Percentiles rank a stretch among this genome's conserved stretches.
Conservation (phyloP, 495 filamentous ascomycete species). For the Penicillium antarcticum region DNA sequence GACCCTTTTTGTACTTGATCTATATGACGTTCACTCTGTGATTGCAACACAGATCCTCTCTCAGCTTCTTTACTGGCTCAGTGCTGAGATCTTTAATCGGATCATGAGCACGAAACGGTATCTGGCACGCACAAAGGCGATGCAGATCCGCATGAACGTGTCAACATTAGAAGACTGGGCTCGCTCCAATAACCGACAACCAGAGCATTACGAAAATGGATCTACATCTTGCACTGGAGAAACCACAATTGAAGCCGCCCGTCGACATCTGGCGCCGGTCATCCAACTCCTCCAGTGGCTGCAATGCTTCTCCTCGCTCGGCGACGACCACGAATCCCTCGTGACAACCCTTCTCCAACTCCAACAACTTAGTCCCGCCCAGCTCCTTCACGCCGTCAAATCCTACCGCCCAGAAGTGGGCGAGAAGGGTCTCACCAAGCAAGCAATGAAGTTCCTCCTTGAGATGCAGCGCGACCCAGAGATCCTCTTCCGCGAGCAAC, state of each 20-base stretch:
- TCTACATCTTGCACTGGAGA: slow-evolving; percentile 85
- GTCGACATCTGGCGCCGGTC: slow-evolving; percentile 80
- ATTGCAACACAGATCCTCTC: slow-evolving; percentile 89
- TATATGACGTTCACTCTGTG: slow-evolving; percentile 98
- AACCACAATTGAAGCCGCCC: slow-evolving; percentile 74
- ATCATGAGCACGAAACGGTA: slow-evolving; percentile 96
- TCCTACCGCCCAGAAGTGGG: slow-evolving; percentile 94
- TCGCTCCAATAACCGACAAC: slow-evolving; percentile 83
- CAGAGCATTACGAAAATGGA: slow-evolving; percentile 93
- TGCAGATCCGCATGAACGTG: slow-evolving; percentile 99
- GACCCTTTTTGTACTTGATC: slow-evolving; percentile 92
- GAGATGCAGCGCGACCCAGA: slow-evolving; percentile 69
- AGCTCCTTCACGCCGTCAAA: slow-evolving; percentile 88
- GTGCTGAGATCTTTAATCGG: slow-evolving; percentile 95
- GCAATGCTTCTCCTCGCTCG: slow-evolving; percentile 93
- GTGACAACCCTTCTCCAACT: slow-evolving; percentile 87
- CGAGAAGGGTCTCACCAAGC: slow-evolving; percentile 84
- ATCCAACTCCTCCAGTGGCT: slow-evolving; percentile 97
- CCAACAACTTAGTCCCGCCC: slow-evolving; percentile 75
- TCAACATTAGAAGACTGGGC: slow-evolving; percentile 97
- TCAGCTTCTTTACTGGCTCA: slow-evolving; percentile 94
- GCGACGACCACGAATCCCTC: slow-evolving; percentile 86
- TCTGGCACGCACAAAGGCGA: slow-evolving; percentile 93
- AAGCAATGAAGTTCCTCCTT: slow-evolving; percentile 79
- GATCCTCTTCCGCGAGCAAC: slow-evolving; percentile 34